Percentiles rank a stretch among this genome's conserved stretches.
Evolutionary conservation across 177 flowering plant genomes (phyloP).

Genomic region (Vitis hybrid): DNA sequence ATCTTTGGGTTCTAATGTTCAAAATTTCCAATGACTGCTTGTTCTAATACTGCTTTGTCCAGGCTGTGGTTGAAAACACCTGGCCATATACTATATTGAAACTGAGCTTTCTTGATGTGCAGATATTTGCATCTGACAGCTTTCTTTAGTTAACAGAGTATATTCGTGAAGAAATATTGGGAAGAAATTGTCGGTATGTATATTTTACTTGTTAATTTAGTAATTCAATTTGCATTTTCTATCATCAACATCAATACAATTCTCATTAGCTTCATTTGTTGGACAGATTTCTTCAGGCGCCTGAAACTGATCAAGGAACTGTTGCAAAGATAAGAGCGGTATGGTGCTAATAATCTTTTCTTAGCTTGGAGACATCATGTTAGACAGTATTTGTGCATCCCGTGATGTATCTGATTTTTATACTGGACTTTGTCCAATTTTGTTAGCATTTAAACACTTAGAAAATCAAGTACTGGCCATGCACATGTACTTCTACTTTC

Average conservation of each 20-base stretch:
- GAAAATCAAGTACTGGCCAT: too few relatives aligned
- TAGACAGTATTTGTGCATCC: not conserved
- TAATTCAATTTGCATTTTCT: not conserved
- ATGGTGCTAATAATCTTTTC: not conserved
- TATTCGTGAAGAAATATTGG: constrained; percentile 91
- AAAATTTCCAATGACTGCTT: not conserved
- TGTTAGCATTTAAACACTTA: not conserved
- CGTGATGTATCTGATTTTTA: not conserved
- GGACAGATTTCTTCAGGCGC: constrained; percentile 92
- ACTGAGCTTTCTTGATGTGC: constrained; percentile 68
- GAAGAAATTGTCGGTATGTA: constrained; percentile 87
- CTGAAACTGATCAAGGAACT: constrained; percentile 91
- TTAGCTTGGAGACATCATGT: not conserved
- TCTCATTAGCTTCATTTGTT: not conserved
- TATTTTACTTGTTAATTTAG: not conserved
- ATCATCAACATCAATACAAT: too few relatives aligned
- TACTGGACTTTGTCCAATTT: not conserved
- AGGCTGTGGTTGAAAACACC: constrained; percentile 78
- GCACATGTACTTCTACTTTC: too few relatives aligned
- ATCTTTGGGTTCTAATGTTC: not conserved
- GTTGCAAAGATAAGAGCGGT: constrained; percentile 88
- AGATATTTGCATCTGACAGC: constrained; percentile 99
- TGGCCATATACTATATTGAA: constrained; percentile 77
- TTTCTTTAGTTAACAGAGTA: constrained; percentile 92
- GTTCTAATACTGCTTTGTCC: constrained; percentile 22